Base-by-base conservation (phyloP, 371 early-diverging fungal genomes). In the Mucor ambiguus region DNA sequence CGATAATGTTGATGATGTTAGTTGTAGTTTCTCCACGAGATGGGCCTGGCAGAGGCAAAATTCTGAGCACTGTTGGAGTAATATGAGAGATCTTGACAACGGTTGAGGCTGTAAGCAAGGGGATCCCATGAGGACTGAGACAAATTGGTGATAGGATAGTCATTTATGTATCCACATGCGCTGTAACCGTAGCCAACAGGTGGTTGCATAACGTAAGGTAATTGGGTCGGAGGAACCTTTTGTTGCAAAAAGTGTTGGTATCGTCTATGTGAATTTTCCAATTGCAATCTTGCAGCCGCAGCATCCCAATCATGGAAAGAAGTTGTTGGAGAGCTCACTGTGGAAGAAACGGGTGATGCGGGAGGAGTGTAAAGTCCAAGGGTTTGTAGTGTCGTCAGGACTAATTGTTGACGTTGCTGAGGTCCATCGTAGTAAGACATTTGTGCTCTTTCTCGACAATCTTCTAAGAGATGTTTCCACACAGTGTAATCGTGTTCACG, bases 401-500 rank as follows among this genome's bases (percentile, higher is more conserved):
- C 67, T 20, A 73, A 54, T 58, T 71, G 59, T 52, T 78, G 72
- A 37, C 69, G 60, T 61, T 70, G 68, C 20, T 66, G 63, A 28
- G 67, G 57, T 30, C 62, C 46, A 60, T 71, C 71, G 22, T 66
- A 66, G 56, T 38, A 58, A 12, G 64, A 49, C 43, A 65, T 28
- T 12, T 66, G 67, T 2, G 55, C 41, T 52, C 66, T 43, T 26
- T 76, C 61, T 52, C 73, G 71, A 52, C 75, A 76, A 26, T 60
- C 38, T 44, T 74, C 75, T 28, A 79, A 63, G n/a, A 69, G 33
- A 11, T 35, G 46, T 52, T 73, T 72, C 83, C 83, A 83, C 14
- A 59, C 70, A 43, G 60, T 56, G 58, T 68, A 90, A 41, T 89
- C 86, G n/a, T 80, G 69, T 55, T 85, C 83, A 22, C 87, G 79